Evolutionary conservation across 2,329 filamentous ascomycete genomes (phyloP), one percentile per base, ranked within the genome.

Genomic region (Penicillium concentricum): DNA sequence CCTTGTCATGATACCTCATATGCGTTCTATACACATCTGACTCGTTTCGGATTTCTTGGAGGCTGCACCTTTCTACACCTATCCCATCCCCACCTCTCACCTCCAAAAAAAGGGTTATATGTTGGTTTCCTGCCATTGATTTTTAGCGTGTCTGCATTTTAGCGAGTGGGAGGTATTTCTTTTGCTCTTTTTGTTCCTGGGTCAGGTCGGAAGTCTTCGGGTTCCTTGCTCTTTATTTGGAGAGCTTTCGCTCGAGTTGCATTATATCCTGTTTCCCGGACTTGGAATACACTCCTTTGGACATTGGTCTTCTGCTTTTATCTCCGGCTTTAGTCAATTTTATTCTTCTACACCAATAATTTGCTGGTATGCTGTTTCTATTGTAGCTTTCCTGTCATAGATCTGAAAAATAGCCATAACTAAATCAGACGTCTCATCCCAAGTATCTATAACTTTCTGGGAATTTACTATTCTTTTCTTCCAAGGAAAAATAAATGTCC

Each of bases 111-210:
- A 39, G 12, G 7, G 28, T 26, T 20, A 24, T 20, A 10, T 42
- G 32, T 16, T 52, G 7, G 9, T 41, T 28, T 34, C 4, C 18
- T 48, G 13, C 9, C 16, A 26, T 51, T 32, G 12, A n/a, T 26
- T 35, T 35, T 46, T 52, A 56, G 54, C 54, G 54, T 44, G 2
- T 56, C 18, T 52, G 54, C 54, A 56, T 56, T 45, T 22, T 43
- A 56, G 48, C 48, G 48, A 52, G 9, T 56, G 42, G 48, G 16
- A 20, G 22, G 16, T 30, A 28, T 45, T 46, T 37, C 28, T 26
- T 28, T 28, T 28, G 5, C 6, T 10, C 6, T 43, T 20, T 26
- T 26, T 41, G 16, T 42, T 51, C 15, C 30, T 44, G 47, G 20
- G 9, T 18, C 26, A 16, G 39, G 34, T 26, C 12, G 22, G 15